Conservation (phyloP, 139 green algal genomes). For the Trebouxia sp. region DNA sequence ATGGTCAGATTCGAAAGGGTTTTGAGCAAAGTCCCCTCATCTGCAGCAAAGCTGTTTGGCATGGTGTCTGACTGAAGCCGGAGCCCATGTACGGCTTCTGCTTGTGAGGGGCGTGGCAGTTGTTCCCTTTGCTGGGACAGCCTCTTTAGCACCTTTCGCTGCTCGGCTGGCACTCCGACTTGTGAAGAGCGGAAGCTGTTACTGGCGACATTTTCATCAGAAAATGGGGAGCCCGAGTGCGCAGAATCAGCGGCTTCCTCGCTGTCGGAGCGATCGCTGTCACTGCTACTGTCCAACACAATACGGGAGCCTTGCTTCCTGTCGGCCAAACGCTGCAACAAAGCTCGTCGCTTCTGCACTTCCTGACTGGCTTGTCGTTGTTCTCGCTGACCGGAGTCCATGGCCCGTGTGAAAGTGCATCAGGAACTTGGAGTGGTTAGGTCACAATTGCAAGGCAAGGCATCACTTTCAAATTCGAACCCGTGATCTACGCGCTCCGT, state of each 20-base stretch:
- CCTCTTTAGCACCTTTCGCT: background rate
- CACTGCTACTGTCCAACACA: background rate
- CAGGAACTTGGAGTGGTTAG: too few species aligned
- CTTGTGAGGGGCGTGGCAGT: background rate
- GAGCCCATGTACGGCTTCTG: background rate
- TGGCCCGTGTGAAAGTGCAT: too few species aligned
- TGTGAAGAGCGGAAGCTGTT: too few species aligned
- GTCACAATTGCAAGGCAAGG: background rate
- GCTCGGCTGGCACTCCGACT: too few species aligned
- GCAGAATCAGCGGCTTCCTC: background rate
- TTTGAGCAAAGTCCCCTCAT: background rate
- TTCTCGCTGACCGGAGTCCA: too few species aligned
- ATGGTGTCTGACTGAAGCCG: background rate
- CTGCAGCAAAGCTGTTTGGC: background rate
- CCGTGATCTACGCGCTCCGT: background rate
- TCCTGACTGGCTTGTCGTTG: conserved; percentile 10
- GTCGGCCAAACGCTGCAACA: background rate
- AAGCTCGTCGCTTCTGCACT: background rate
- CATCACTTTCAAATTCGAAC: background rate
- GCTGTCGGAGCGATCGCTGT: background rate
- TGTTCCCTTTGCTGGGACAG: conserved; percentile 5
- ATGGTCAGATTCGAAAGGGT: background rate
- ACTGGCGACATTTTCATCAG: too few species aligned
- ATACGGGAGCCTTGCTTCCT: background rate
- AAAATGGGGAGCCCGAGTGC: too few species aligned